phyloP scores from a whole-genome alignment of 1,139 yeast genomes.

The Hemisphaericaspora xylofermentans region DNA sequence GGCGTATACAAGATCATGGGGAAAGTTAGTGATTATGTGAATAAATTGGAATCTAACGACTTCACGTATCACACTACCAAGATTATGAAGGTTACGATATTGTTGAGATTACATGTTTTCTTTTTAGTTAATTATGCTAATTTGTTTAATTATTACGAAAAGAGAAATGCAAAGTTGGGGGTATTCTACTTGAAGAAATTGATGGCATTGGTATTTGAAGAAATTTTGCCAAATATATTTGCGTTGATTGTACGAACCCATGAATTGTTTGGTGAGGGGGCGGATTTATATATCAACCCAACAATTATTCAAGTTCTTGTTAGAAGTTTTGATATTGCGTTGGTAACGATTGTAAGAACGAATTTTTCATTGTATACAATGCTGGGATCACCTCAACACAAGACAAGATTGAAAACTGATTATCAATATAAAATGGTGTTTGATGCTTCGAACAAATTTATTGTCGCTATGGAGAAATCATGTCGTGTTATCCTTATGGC shows the following conservation, averaged over 20 bases:
- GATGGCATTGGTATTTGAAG: constrained; percentile 26
- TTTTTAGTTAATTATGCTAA: constrained; percentile 31
- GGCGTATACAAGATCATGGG: constrained; percentile 23
- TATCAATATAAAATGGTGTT: constrained; percentile 16
- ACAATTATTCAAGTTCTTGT: constrained; percentile 35
- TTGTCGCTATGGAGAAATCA: constrained; percentile 29
- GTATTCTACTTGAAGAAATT: constrained; percentile 31
- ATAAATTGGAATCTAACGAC: constrained; percentile 23
- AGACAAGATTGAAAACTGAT: constrained; percentile 15
- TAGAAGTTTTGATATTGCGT: constrained; percentile 32
- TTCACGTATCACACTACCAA: constrained; percentile 23
- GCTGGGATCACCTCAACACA: constrained; percentile 18
- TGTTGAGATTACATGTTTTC: constrained; percentile 28
- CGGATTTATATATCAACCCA: constrained; percentile 44
- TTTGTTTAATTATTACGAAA: constrained; percentile 35
- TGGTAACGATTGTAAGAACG: constrained; percentile 30
- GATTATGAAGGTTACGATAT: constrained; percentile 35
- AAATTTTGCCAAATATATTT: constrained; percentile 37
- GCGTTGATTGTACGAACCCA: constrained; percentile 23
- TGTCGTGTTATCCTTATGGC: constrained; percentile 33
- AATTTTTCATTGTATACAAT: constrained; percentile 21
- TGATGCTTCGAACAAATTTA: constrained; percentile 23
- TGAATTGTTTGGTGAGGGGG: constrained; percentile 26
- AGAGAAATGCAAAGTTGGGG: constrained; percentile 20
- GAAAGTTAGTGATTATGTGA: constrained; percentile 30